Evolutionary conservation across 345 rosid species (phyloP), one percentile per base, ranked within the genome.

Genomic region (Acer campestre): DNA sequence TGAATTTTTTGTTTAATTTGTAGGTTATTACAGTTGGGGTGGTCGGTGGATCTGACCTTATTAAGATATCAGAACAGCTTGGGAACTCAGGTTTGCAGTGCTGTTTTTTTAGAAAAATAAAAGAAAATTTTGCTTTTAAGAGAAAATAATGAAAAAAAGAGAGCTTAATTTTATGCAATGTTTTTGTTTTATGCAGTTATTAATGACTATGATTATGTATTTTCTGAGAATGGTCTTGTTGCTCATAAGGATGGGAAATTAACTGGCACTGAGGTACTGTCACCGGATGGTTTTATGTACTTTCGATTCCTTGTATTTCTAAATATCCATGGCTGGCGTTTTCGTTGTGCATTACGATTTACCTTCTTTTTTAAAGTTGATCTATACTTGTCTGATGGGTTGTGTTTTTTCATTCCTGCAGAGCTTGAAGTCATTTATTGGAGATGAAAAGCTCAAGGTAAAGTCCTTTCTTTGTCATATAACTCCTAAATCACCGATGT

Each of bases 171-270:
- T 42, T 8, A 42, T 42, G 46, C 38, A 35, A 35, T 35, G 38
- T 4, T 55, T 29, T 4, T 71, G 67, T n/a, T 67, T n/a, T 78
- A 18, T 87, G 88, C 95, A 96, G 99, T 96, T 61, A 86, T 81
- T 67, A 20, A 82, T 51, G 99, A 94, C 78, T 96, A 91, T 81
- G 98, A 96, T 85, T 96, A 89, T 56, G 95, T 88, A 23, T 96
- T 96, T 80, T 90, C 99, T 68, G 99, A 96, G 89, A 96, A 96
- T 86, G 99, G 98, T 56, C 99, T 96, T 79, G 92, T 96, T 78
- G 98, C 99, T 59, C 90, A 94, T 69, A 91, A 96, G 86, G 94
- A 88, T 79, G 99, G 99, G 51, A 82, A 92, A 74, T 88, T 92
- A 72, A 89, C 92, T 81, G 99, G 90, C 68, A 82, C 87, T 42